Conservation (phyloP, 139 green algal genomes). For the Chlamydomonas eustigma region DNA sequence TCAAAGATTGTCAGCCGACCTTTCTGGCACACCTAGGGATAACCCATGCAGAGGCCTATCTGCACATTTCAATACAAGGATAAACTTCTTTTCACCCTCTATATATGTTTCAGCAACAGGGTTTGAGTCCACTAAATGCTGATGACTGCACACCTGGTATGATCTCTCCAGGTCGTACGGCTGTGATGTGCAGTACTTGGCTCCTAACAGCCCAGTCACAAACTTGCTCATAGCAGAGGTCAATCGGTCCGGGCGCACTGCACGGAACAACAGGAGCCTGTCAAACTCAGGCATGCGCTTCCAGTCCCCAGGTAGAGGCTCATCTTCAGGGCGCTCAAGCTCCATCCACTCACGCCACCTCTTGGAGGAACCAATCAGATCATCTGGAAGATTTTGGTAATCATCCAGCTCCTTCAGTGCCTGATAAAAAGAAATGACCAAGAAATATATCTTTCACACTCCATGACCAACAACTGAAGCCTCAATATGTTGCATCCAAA, state of each 20-base stretch:
- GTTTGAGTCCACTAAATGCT: too few relatives aligned
- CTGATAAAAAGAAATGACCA: too few relatives aligned
- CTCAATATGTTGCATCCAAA: too few relatives aligned
- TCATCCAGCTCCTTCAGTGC: slow-evolving; percentile 77
- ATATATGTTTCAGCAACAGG: too few relatives aligned
- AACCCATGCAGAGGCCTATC: too few relatives aligned
- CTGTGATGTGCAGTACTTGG: slow-evolving; percentile 61
- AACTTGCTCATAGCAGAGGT: slow-evolving; percentile 79
- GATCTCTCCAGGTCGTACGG: slow-evolving; percentile 76
- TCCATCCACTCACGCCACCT: slow-evolving; percentile 91
- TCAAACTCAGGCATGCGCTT: slow-evolving; percentile 87
- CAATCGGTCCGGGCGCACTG: slow-evolving; percentile 81
- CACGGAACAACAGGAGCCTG: slow-evolving; percentile 60
- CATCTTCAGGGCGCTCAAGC: slow-evolving; percentile 80
- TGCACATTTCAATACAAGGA: too few relatives aligned
- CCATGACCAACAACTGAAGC: too few relatives aligned
- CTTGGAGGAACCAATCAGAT: slow-evolving; percentile 78
- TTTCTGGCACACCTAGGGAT: too few relatives aligned
- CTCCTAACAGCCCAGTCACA: slow-evolving; percentile 72
- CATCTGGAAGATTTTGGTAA: slow-evolving; percentile 74
- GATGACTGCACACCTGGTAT: too few relatives aligned
- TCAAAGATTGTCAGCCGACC: too few relatives aligned
- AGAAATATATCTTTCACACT: too few relatives aligned
- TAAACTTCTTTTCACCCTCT: too few relatives aligned
- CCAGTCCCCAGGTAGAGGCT: slow-evolving; percentile 87